Evolutionary conservation across 2,329 filamentous ascomycete species (phyloP).

Genomic region (Neocatenulostroma microsporum): DNA sequence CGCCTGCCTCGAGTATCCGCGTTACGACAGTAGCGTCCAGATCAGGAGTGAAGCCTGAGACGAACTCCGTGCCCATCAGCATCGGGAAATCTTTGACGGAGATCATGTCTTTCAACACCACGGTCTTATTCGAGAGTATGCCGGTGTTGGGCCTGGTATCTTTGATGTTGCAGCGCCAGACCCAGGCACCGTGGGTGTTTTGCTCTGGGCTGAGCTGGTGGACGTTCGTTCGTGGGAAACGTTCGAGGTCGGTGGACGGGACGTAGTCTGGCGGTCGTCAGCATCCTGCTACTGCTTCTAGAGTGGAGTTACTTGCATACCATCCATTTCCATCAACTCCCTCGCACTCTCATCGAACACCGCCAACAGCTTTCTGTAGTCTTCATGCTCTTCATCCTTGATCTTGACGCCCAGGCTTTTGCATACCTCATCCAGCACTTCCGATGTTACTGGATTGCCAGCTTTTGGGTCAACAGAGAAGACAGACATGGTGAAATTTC

Average conservation of each 20-base stretch:
- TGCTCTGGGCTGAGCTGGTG: constrained; percentile 27
- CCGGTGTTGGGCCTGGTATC: constrained; percentile 22
- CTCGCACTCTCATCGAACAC: constrained; percentile 34
- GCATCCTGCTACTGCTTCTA: constrained; percentile 20
- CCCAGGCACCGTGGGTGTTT: constrained; percentile 38
- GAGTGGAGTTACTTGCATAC: constrained; percentile 6
- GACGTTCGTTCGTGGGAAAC: constrained; percentile 32
- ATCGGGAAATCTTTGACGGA: constrained; percentile 39
- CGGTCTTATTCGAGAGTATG: constrained; percentile 32
- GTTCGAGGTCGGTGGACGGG: constrained; percentile 25
- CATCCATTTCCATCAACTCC: constrained; percentile 31
- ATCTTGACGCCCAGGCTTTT: constrained; percentile 27
- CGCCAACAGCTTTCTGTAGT: constrained; percentile 32
- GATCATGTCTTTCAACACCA: constrained; percentile 45
- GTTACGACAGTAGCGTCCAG: constrained; percentile 42
- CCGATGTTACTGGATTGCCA: constrained; percentile 29
- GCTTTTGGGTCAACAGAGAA: constrained; percentile 29
- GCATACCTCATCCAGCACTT: constrained; percentile 29
- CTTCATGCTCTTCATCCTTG: constrained; percentile 31
- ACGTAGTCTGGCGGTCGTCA: constrained; percentile 22
- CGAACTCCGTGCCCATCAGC: constrained; percentile 39
- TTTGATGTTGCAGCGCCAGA: constrained; percentile 34
- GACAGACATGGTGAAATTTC: constrained; percentile 32
- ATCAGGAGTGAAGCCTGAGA: constrained; percentile 29
- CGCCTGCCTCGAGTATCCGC: constrained; percentile 38